Conservation (phyloP, 108 stramenopile species). For the Fistulifera solaris region DNA sequence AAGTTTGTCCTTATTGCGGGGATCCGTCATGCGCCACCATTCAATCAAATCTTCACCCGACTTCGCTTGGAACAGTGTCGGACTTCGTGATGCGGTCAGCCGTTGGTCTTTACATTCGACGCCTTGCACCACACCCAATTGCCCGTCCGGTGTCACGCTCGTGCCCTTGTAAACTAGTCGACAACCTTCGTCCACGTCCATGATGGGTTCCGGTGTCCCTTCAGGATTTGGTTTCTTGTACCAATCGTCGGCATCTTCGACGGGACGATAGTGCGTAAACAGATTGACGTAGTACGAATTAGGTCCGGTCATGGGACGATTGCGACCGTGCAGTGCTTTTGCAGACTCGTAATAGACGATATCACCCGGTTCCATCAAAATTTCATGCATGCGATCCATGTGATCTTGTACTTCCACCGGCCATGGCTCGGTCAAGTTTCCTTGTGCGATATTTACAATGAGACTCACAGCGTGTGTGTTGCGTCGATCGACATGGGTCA, state of each 20-base stretch:
- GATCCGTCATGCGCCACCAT: constrained; percentile 50
- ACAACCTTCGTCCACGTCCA: constrained; percentile 46
- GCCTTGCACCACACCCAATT: constrained; percentile 29
- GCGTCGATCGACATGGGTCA: constrained; percentile 84
- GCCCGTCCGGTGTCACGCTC: constrained; percentile 14
- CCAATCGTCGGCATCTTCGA: constrained; percentile 35
- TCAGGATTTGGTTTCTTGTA: constrained; percentile 44
- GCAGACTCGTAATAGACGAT: constrained; percentile 87
- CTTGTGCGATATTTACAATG: constrained; percentile 80
- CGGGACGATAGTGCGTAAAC: constrained; percentile 88
- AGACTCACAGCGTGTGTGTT: constrained; percentile 55
- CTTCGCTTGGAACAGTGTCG: constrained; percentile 38
- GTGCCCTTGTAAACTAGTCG: constrained; percentile 32
- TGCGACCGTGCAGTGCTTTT: constrained; percentile 85
- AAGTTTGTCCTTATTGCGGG: constrained; percentile 7
- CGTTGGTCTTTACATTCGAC: constrained; percentile 63
- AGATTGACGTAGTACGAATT: constrained; percentile 61
- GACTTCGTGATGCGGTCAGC: constrained; percentile 44
- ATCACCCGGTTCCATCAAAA: constrained; percentile 82
- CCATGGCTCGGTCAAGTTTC: constrained; percentile 87
- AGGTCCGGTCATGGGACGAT: constrained; percentile 72
- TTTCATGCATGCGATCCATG: constrained; percentile 75
- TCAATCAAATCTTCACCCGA: constrained; percentile 48
- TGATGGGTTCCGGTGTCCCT: constrained; percentile 50
- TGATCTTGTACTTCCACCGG: constrained; percentile 86